Evolutionary conservation across 1,284 basidiomycete species (phyloP), one percentile per base, ranked within the genome.

Genomic region (Cryptococcus hybrid): DNA sequence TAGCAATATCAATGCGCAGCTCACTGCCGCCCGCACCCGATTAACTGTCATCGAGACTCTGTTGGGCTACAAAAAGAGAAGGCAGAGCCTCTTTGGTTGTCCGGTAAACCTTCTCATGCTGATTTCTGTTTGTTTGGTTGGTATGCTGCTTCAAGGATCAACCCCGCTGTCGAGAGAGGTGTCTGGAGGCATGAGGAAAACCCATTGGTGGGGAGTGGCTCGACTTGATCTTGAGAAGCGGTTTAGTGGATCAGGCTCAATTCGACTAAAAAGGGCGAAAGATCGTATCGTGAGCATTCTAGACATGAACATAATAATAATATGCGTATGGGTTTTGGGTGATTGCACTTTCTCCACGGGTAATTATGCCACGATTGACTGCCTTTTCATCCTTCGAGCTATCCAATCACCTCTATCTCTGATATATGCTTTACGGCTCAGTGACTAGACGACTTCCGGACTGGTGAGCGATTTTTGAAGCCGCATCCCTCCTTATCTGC

Each of bases 121-220:
- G 64, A 66, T 51, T 54, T 60, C n/a, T 35, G 37, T 11, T n/a
- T 66, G 36, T 66, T 60, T 24, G 64, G 60, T 3, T 63, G 60
- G 60, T 63, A 50, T 35, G 57, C 55, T 6, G 47, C 39, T 18
- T 52, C 51, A 1, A 55, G 45, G 35, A 13, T 66, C 11, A 59
- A 62, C 39, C 44, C 53, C n/a, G 42, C 35, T 5, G 54, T 61
- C 3, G 57, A 60, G 24, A 55, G 61, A 24, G 53, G 43, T 4
- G 47, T 60, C 3, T 66, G 64, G 64, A 51, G 54, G 37, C 56
- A 62, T 56, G 51, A 54, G 39, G 47, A 51, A 24, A 55, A 58
- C 7, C 59, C 57, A 0, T 34, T 51, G 35, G 48, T 63, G 54
- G 40, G 18, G 52, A 52, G 47, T 66, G 64, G 64, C 50, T 58